phyloP scores from a whole-genome alignment of 2,329 filamentous ascomycete genomes.

The Xylaria polymorpha region DNA sequence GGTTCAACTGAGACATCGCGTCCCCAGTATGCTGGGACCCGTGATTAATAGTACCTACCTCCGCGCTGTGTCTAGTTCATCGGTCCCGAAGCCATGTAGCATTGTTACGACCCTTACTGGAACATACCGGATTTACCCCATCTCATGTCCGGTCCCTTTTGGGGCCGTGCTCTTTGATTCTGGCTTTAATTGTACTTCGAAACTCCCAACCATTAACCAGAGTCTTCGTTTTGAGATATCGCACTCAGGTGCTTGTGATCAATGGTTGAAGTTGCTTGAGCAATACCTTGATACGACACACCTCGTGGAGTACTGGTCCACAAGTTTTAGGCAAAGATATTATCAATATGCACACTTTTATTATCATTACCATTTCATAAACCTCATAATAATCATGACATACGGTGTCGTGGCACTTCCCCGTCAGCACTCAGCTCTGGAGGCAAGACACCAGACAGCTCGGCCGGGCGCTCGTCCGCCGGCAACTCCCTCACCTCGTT shows the following conservation, averaged over 20 bases:
- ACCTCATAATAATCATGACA: conserved; percentile 12
- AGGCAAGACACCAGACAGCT: conserved; percentile 29
- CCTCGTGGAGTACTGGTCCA: neutral
- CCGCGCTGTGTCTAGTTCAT: too few relatives aligned
- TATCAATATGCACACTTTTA: neutral
- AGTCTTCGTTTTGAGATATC: neutral
- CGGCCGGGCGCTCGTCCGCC: conserved; percentile 9
- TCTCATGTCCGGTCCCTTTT: neutral
- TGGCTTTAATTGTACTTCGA: neutral
- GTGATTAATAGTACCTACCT: neutral
- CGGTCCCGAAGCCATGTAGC: too few relatives aligned
- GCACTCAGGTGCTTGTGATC: neutral
- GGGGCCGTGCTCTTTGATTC: neutral
- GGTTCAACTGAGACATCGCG: neutral
- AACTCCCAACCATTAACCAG: neutral
- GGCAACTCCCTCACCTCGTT: conserved; percentile 22
- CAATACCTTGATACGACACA: neutral
- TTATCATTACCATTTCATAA: conserved; percentile 12
- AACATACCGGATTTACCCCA: conserved; percentile 2
- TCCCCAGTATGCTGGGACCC: neutral
- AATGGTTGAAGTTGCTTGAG: neutral
- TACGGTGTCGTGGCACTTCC: conserved; percentile 19
- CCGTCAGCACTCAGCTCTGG: conserved; percentile 28
- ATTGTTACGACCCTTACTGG: neutral
- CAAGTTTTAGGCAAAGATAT: neutral